phyloP scores from a whole-genome alignment of 2,329 filamentous ascomycete species.

The Aspergillus fumigatiaffinis region DNA sequence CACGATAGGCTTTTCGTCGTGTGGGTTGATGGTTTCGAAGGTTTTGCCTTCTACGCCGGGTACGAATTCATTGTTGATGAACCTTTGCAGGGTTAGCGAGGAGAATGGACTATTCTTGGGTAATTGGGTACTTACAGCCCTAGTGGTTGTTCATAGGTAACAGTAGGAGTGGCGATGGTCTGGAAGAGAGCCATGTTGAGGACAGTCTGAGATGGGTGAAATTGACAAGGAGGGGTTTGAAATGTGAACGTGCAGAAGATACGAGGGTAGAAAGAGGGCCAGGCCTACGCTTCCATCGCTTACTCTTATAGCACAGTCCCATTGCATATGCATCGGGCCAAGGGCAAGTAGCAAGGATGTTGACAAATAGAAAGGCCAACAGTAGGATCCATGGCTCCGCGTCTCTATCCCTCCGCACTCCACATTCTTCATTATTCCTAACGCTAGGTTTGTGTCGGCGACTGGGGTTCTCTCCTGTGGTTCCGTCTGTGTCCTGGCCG shows the following conservation, averaged over 20 bases:
- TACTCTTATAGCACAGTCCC: background rate
- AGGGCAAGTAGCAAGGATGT: background rate
- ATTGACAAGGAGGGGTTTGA: background rate
- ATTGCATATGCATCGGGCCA: background rate
- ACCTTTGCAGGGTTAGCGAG: constrained; percentile 37
- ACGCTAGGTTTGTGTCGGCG: background rate
- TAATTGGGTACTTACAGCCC: constrained; percentile 28
- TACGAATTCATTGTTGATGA: constrained; percentile 54
- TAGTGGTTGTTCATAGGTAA: constrained; percentile 37
- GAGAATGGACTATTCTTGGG: background rate
- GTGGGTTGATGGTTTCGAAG: constrained; percentile 88
- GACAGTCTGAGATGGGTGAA: background rate
- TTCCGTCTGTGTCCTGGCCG: background rate
- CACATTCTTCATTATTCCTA: background rate
- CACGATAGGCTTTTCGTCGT: constrained; percentile 79
- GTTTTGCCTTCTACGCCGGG: constrained; percentile 79
- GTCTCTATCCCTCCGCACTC: background rate
- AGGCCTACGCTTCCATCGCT: background rate
- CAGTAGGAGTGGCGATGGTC: constrained; percentile 34
- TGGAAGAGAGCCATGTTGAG: constrained; percentile 31
- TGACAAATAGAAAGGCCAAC: background rate
- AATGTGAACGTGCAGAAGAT: background rate
- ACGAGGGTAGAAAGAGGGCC: background rate
- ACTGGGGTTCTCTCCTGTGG: background rate
- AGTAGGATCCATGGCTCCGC: background rate